Conservation (phyloP, 257 asterid species). For the Cinchona pubescens region DNA sequence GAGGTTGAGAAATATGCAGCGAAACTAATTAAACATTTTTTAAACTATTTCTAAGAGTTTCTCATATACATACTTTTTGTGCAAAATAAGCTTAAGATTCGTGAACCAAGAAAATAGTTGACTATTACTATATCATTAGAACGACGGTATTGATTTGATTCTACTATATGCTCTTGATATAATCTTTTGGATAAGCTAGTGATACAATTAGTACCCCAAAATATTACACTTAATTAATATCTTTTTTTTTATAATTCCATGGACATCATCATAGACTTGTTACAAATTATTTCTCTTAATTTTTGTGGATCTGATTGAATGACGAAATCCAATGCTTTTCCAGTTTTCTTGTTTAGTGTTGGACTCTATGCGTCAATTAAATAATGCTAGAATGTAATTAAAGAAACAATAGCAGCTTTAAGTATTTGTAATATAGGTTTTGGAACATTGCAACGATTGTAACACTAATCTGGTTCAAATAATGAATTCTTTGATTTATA, state of each 20-base stretch:
- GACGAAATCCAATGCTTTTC: not conserved
- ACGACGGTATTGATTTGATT: not conserved
- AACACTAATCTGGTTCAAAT: too few relatives aligned
- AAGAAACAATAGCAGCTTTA: not conserved
- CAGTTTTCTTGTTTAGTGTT: not conserved
- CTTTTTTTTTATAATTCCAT: not conserved
- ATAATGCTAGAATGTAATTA: too few relatives aligned
- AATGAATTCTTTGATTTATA: too few relatives aligned
- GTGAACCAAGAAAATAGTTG: not conserved
- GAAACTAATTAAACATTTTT: not conserved
- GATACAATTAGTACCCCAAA: not conserved
- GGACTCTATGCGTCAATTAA: too few relatives aligned
- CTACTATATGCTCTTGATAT: not conserved
- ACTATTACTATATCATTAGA: not conserved
- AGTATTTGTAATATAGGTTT: too few relatives aligned
- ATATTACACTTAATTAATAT: not conserved
- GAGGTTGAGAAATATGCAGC: not conserved
- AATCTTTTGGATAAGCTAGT: not conserved
- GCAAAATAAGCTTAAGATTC: not conserved
- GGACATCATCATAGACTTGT: slow-evolving; percentile 1
- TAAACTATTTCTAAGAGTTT: not conserved
- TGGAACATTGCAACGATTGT: too few relatives aligned
- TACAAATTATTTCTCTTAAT: too few relatives aligned
- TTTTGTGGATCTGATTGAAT: not conserved
- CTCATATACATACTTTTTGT: not conserved